Conservation (phyloP, 495 filamentous ascomycete genomes). For the Talaromyces trachyspermus region DNA sequence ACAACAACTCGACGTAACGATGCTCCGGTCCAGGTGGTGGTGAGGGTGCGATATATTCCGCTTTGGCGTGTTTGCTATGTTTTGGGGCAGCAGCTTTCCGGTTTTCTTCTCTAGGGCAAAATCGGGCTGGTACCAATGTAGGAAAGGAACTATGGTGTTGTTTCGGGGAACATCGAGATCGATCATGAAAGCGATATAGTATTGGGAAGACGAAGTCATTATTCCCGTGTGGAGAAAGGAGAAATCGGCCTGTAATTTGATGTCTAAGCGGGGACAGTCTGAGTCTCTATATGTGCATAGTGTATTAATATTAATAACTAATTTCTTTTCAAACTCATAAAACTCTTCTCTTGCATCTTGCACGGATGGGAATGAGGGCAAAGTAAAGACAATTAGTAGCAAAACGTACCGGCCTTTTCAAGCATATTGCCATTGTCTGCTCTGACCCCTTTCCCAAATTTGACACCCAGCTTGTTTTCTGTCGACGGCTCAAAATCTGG, state of each 20-base stretch:
- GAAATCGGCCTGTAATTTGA: neutral
- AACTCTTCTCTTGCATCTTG: neutral
- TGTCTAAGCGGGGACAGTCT: neutral
- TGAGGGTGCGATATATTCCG: slow-evolving; percentile 4
- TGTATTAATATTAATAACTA: neutral
- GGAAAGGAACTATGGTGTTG: slow-evolving; percentile 2
- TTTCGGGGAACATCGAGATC: slow-evolving; percentile 6
- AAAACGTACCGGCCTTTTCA: neutral
- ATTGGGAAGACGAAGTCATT: neutral
- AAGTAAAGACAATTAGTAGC: neutral
- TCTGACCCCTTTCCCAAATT: neutral
- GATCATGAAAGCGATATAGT: slow-evolving; percentile 6
- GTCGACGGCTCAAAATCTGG: slow-evolving; percentile 8
- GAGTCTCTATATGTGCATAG: neutral
- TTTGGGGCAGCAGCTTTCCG: neutral
- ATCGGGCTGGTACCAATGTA: slow-evolving; percentile 7
- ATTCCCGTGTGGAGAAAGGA: neutral
- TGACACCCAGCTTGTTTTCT: neutral
- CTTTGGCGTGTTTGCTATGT: neutral
- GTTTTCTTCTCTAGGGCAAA: neutral
- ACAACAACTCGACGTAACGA: slow-evolving; percentile 5
- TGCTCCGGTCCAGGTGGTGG: slow-evolving; percentile 3
- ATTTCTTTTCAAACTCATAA: neutral
- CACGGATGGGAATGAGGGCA: neutral
- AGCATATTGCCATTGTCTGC: neutral